A percentile compares a stretch with the other conserved stretches of the same genome.
phyloP scores from a whole-genome alignment of 768 basidiomycete genomes.

The Lactarius pseudohatsudake region DNA sequence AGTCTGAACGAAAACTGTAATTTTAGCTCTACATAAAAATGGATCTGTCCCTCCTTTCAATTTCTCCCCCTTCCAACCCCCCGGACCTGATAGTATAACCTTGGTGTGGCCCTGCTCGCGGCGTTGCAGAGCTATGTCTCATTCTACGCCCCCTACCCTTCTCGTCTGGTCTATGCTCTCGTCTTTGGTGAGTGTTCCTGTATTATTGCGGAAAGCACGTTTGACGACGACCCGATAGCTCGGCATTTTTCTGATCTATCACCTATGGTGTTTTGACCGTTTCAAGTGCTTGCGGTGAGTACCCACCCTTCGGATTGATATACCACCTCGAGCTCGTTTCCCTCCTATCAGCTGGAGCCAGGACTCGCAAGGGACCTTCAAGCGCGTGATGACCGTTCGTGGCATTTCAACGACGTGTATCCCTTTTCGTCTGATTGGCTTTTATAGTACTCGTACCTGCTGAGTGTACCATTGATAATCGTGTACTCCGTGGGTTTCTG shows the following conservation, averaged over 20 bases:
- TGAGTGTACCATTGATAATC: constrained; percentile 60
- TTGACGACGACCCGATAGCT: constrained; percentile 41
- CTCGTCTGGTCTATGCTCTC: constrained; percentile 64
- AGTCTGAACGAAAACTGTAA: not conserved
- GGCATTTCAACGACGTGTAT: not conserved
- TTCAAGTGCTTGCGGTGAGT: constrained; percentile 70
- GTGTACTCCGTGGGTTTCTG: constrained; percentile 64
- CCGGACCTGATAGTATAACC: too few species aligned
- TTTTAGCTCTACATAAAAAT: constrained; percentile 9
- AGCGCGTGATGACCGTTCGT: constrained; percentile 80
- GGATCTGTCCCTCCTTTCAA: not conserved
- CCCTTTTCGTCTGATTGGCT: not conserved
- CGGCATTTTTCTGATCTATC: constrained; percentile 61
- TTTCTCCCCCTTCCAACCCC: not conserved
- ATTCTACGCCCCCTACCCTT: constrained; percentile 32
- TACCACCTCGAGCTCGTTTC: not conserved
- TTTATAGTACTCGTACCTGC: constrained; percentile 67
- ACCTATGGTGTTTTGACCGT: constrained; percentile 78
- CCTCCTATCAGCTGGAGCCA: constrained; percentile 58
- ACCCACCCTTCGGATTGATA: not conserved
- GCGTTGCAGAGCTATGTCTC: constrained; percentile 10
- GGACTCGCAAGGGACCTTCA: constrained; percentile 71
- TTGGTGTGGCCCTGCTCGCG: not conserved
- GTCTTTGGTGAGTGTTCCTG: constrained; percentile 43
- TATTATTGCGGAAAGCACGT: not conserved